Conservation (phyloP, 192 early-diverging fungal genomes). For the Pecoramyces ruminantium region DNA sequence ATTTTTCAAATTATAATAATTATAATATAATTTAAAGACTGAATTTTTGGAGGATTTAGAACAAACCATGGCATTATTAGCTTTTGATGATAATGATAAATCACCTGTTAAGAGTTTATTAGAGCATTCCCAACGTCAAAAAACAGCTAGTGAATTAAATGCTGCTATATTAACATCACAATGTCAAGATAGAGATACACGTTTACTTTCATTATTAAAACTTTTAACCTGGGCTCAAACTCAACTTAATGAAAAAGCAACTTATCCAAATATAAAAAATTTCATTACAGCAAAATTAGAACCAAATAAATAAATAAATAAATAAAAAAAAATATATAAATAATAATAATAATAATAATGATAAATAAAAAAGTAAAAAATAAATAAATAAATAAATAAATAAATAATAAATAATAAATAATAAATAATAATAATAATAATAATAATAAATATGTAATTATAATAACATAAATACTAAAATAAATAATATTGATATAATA, state of each 20-base stretch:
- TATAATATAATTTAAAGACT: constrained; percentile 37
- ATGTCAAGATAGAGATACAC: constrained; percentile 86
- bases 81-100: constrained; percentile 54
- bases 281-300: constrained; percentile 63
- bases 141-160: constrained; percentile 87
- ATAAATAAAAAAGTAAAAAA: constrained; percentile 3
- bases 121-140: constrained; percentile 76
- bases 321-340: neutral
- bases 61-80: constrained; percentile 87
- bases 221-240: constrained; percentile 90
- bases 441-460: too few species aligned
- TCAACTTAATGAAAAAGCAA: constrained; percentile 67
- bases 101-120: constrained; percentile 77
- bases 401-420: neutral
- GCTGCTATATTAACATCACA: constrained; percentile 76
- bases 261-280: constrained; percentile 75
- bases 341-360: constrained; percentile 5
- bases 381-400: constrained; percentile 3
- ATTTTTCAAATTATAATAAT: too few species aligned
- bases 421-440: too few species aligned
- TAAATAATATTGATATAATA: too few species aligned
- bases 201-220: constrained; percentile 73
- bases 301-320: neutral
- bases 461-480: too few species aligned
- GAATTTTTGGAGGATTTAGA: constrained; percentile 92